Conservation (phyloP, 73 alveolate species). For the Stentor roeselii region DNA sequence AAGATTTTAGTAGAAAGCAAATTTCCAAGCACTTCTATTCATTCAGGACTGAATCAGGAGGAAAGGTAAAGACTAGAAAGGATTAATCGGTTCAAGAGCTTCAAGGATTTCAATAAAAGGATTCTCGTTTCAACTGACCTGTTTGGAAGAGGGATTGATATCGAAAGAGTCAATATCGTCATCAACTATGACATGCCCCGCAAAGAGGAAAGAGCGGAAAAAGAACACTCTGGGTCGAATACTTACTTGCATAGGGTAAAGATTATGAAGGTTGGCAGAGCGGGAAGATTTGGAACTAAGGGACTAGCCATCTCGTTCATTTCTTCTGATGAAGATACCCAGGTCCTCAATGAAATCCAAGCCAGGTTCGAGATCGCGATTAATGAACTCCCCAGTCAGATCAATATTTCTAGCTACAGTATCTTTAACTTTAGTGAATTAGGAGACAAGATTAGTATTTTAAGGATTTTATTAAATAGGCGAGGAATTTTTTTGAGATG, state of each 20-base stretch:
- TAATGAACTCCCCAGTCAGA: conserved; percentile 76
- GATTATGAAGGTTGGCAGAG: conserved; percentile 89
- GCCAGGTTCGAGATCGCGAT: conserved; percentile 82
- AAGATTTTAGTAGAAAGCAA: conserved; percentile 73
- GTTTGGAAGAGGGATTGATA: conserved; percentile 99
- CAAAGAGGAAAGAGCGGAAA: conserved; percentile 34
- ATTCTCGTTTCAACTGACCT: conserved; percentile 99
- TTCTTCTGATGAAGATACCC: conserved; percentile 76
- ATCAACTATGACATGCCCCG: conserved; percentile 96
- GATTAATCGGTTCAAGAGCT: conserved; percentile 57
- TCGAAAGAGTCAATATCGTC: conserved; percentile 98
- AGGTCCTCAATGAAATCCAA: conserved; percentile 79
- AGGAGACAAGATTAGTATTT: too few species aligned
- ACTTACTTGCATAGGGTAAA: conserved; percentile 93
- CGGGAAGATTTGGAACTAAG: conserved; percentile 98
- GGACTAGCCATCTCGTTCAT: conserved; percentile 97
- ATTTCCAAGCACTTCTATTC: conserved; percentile 86
- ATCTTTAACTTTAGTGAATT: conserved; percentile 24
- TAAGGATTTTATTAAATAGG: too few species aligned
- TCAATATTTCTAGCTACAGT: conserved; percentile 71
- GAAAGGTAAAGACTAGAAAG: conserved; percentile 56
- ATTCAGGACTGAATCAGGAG: conserved; percentile 77
- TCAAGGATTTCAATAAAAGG: conserved; percentile 95
- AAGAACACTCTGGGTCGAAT: conserved; percentile 51
- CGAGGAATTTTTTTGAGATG: too few species aligned